A percentile compares a stretch with the other conserved stretches of the same genome.
phyloP scores from a whole-genome alignment of 2,329 filamentous ascomycete species.

The Thielaviopsis punctulata region DNA sequence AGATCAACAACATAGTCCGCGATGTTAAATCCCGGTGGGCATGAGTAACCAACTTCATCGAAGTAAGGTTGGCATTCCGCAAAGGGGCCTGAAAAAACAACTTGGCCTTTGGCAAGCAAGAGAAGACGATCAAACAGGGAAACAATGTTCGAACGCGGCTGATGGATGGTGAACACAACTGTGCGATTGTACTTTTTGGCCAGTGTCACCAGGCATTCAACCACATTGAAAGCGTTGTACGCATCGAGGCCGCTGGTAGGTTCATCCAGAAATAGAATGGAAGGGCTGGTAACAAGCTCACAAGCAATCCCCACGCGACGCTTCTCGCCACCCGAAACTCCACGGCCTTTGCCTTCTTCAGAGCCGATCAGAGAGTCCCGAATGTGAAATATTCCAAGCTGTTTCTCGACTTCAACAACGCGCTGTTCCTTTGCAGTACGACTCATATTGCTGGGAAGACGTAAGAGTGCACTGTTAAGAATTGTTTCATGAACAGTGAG shows the following conservation, averaged over 20 bases:
- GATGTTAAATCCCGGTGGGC: constrained; percentile 95
- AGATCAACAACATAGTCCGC: constrained; percentile 94
- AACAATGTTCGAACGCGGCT: constrained; percentile 94
- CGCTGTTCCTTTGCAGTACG: constrained; percentile 73
- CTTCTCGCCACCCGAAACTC: constrained; percentile 95
- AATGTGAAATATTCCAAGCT: constrained; percentile 87
- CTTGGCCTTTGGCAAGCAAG: constrained; percentile 70
- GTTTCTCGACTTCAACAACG: constrained; percentile 83
- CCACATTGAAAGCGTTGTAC: constrained; percentile 94
- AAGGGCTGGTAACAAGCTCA: constrained; percentile 91
- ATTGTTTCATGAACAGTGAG: constrained; percentile 97
- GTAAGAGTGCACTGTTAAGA: constrained; percentile 75
- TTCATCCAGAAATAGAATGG: constrained; percentile 91
- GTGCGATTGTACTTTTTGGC: constrained; percentile 95
- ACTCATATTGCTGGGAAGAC: constrained; percentile 86
- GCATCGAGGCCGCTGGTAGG: constrained; percentile 92
- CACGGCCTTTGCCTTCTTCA: constrained; percentile 82
- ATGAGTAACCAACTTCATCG: constrained; percentile 77
- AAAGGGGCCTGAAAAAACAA: constrained; percentile 89
- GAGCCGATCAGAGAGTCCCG: constrained; percentile 91
- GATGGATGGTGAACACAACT: constrained; percentile 95
- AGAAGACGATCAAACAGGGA: constrained; percentile 91
- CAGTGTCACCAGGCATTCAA: constrained; percentile 85
- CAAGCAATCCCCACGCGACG: constrained; percentile 92
- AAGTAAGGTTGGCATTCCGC: constrained; percentile 81